These are phyloP conservation scores for Cordyceps tenuipes DNA, from an alignment of 2,329 filamentous ascomycete species.

Conservation along the genomic window DNA sequence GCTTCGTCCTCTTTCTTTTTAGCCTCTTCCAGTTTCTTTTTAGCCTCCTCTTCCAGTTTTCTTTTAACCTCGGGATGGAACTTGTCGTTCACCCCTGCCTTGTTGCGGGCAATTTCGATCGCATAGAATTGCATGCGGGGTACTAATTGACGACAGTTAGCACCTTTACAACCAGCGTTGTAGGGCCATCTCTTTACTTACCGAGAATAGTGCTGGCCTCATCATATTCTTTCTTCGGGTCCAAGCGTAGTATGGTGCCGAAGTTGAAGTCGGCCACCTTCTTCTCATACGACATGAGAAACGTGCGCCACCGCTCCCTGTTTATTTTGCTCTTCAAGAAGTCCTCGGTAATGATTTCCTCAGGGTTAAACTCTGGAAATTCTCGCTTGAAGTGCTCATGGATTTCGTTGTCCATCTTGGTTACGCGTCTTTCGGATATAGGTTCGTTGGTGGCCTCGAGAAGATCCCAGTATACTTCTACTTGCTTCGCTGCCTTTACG, in stretches of 20 bases:
- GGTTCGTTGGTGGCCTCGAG: slow-evolving; percentile 85
- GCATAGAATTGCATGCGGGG: slow-evolving; percentile 52
- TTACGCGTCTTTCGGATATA: slow-evolving; percentile 82
- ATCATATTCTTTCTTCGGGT: slow-evolving; percentile 74
- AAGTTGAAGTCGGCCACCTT: slow-evolving; percentile 97
- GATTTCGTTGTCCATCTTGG: slow-evolving; percentile 93
- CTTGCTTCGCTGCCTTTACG: slow-evolving; percentile 93
- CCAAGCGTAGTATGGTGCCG: slow-evolving; percentile 81
- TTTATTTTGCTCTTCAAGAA: slow-evolving; percentile 95
- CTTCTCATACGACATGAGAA: slow-evolving; percentile 90
- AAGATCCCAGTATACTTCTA: slow-evolving; percentile 95
- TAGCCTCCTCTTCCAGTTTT: slow-evolving; percentile 60
- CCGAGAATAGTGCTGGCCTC: slow-evolving; percentile 88
- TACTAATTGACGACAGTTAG: slow-evolving; percentile 25
- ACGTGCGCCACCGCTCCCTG: slow-evolving; percentile 91
- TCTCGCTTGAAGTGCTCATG: slow-evolving; percentile 77
- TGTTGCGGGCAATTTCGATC: slow-evolving; percentile 59
- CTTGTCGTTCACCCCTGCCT: too few species aligned
- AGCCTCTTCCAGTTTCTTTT: slow-evolving; percentile 32
- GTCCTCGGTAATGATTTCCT: slow-evolving; percentile 75
- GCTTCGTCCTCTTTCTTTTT: neutral
- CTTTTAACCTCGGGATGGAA: too few species aligned
- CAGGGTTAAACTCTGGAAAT: slow-evolving; percentile 88
- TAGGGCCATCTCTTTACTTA: slow-evolving; percentile 29
- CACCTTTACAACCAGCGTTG: neutral